Percentiles rank a stretch among this genome's conserved stretches.
Conservation (phyloP, 257 asterid species). For the Solanum lycopersicoides region DNA sequence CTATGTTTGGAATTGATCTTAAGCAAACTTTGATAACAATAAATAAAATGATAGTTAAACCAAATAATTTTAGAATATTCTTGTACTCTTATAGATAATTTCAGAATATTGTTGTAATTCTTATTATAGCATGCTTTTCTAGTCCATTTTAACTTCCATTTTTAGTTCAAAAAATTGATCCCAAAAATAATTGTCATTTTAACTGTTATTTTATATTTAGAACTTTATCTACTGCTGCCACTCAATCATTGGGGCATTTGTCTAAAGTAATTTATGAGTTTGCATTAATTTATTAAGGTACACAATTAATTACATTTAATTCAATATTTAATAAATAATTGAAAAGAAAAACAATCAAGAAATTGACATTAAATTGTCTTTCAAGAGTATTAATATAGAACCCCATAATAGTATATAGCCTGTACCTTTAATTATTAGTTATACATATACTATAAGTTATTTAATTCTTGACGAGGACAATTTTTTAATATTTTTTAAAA, state of each 20-base stretch:
- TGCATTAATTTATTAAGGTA: not conserved
- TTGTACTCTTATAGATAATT: not conserved
- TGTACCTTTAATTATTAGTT: not conserved
- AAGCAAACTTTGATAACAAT: not conserved
- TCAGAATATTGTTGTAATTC: not conserved
- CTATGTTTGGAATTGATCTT: not conserved
- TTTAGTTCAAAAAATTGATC: not conserved
- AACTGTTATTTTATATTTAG: not conserved
- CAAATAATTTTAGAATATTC: not conserved
- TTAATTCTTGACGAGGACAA: not conserved
- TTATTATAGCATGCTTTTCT: not conserved
- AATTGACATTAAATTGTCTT: not conserved
- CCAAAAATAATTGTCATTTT: not conserved
- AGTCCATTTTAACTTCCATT: not conserved
- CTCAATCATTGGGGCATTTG: not conserved
- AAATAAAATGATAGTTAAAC: not conserved
- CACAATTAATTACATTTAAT: not conserved
- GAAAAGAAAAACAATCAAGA: not conserved
- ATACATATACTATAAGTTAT: not conserved
- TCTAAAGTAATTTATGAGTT: not conserved
- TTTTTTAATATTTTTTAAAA: no score
- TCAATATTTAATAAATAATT: not conserved
- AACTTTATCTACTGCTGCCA: not conserved
- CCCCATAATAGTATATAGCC: not conserved
- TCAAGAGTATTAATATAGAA: not conserved